These are phyloP conservation scores for Magnaporthiopsis incrustans DNA, from an alignment of 2,329 filamentous ascomycete genomes.

Conservation along the genomic window DNA sequence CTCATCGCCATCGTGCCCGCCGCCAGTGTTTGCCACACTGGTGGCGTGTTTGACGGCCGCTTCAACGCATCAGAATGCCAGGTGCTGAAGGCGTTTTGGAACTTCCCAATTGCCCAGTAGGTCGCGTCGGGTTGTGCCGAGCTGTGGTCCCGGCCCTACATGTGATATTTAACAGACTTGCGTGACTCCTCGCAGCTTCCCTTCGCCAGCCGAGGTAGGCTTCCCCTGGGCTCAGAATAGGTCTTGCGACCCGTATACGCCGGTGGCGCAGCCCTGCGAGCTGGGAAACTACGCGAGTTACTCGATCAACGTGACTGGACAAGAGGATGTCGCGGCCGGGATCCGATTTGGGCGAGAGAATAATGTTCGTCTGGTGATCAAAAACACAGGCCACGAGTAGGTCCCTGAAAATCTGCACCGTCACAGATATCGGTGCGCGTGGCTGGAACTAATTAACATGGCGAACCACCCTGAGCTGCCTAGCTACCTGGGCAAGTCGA, in stretches of 20 bases:
- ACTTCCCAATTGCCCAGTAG: conserved; percentile 22
- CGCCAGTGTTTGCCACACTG: conserved; percentile 41
- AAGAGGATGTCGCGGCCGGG: conserved; percentile 16
- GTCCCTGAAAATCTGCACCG: neutral
- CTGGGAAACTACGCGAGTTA: conserved; percentile 28
- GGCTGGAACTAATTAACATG: too few relatives aligned
- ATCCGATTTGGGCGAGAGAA: conserved; percentile 28
- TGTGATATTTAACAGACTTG: neutral
- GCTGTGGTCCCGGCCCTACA: neutral
- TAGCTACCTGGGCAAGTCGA: conserved; percentile 27
- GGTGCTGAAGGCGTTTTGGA: conserved; percentile 26
- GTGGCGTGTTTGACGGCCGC: conserved; percentile 8
- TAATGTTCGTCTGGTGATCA: conserved; percentile 37
- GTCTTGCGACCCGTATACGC: conserved; percentile 18
- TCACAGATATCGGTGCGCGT: too few relatives aligned
- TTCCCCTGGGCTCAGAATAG: conserved; percentile 20
- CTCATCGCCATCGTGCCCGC: conserved; percentile 44
- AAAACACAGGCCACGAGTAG: conserved; percentile 41
- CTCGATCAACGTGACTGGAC: conserved; percentile 20
- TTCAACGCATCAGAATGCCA: conserved; percentile 37
- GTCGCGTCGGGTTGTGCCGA: conserved; percentile 1
- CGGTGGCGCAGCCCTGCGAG: conserved; percentile 26
- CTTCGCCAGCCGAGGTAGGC: conserved; percentile 21
- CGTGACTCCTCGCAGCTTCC: neutral
- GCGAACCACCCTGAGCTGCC: conserved; percentile 3